A percentile compares a stretch with the other conserved stretches of the same genome.
Conservation (phyloP, 2,329 filamentous ascomycete genomes). For the Fusarium sp. region DNA sequence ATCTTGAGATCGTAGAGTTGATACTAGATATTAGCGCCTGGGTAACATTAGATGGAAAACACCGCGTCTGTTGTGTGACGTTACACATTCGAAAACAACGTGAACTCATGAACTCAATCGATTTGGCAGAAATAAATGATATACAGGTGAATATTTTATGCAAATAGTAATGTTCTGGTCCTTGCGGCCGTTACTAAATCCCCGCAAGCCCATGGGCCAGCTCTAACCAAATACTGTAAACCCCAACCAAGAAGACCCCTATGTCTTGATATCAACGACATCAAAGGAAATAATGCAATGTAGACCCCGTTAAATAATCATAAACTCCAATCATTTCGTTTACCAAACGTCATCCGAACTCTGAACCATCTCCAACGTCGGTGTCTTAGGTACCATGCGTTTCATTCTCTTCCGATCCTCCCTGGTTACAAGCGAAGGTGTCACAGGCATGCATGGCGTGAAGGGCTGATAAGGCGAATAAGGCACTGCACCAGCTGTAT, state of each 20-base stretch:
- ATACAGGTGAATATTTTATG: conserved; percentile 21
- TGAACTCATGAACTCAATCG: background rate
- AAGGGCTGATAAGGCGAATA: conserved; percentile 85
- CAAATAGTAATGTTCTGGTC: conserved; percentile 15
- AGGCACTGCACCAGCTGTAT: conserved; percentile 69
- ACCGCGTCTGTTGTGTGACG: background rate
- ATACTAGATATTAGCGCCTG: conserved; percentile 7
- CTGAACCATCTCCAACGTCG: conserved; percentile 69
- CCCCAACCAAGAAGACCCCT: conserved; percentile 17
- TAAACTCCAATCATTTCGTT: conserved; percentile 28
- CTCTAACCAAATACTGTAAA: conserved; percentile 4
- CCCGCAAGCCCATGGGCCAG: conserved; percentile 9
- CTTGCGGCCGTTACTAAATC: conserved; percentile 21
- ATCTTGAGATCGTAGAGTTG: background rate
- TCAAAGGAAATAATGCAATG: conserved; percentile 40
- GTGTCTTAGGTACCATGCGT: conserved; percentile 71
- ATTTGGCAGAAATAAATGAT: conserved; percentile 1
- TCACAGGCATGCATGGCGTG: conserved; percentile 78
- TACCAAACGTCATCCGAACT: conserved; percentile 73
- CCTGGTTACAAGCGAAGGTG: conserved; percentile 77
- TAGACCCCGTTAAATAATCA: conserved; percentile 7
- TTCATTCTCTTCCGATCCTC: conserved; percentile 76
- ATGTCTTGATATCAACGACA: conserved; percentile 32
- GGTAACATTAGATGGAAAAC: background rate
- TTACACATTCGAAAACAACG: background rate